Conservation (phyloP, 2,329 filamentous ascomycete species). For the Trichoderma polysporum region DNA sequence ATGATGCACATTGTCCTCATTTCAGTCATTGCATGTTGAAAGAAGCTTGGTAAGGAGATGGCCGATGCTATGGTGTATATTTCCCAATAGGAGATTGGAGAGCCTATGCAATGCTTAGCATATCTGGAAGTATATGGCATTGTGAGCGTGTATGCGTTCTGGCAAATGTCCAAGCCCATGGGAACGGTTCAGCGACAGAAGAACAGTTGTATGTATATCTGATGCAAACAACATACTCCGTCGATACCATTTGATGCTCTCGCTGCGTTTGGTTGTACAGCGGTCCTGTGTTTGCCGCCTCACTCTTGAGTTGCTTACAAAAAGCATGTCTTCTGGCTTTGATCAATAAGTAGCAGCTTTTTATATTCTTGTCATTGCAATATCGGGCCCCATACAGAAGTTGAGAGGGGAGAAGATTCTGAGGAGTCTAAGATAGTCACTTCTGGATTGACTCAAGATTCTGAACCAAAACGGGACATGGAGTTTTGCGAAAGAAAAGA, state of each 20-base stretch:
- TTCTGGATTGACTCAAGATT: neutral
- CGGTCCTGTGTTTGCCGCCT: neutral
- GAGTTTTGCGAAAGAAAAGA: too few relatives aligned
- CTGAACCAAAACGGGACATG: neutral
- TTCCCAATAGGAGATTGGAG: neutral
- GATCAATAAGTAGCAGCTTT: neutral
- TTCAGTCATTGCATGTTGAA: neutral
- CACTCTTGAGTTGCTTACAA: neutral
- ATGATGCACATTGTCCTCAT: neutral
- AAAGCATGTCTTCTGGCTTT: neutral
- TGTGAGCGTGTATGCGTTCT: neutral
- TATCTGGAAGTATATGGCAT: neutral
- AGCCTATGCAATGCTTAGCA: neutral
- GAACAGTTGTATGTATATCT: too few relatives aligned
- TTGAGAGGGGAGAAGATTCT: neutral
- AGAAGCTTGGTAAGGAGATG: neutral
- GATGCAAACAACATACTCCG: too few relatives aligned
- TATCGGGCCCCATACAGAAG: neutral
- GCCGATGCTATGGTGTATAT: neutral
- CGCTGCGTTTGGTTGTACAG: neutral
- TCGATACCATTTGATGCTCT: neutral
- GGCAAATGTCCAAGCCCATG: neutral
- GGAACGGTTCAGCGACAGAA: neutral
- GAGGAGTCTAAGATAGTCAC: neutral
- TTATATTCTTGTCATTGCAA: neutral